These are phyloP conservation scores for Diaporthe australafricana DNA, from an alignment of 2,329 filamentous ascomycete genomes.

Conservation along the genomic window DNA sequence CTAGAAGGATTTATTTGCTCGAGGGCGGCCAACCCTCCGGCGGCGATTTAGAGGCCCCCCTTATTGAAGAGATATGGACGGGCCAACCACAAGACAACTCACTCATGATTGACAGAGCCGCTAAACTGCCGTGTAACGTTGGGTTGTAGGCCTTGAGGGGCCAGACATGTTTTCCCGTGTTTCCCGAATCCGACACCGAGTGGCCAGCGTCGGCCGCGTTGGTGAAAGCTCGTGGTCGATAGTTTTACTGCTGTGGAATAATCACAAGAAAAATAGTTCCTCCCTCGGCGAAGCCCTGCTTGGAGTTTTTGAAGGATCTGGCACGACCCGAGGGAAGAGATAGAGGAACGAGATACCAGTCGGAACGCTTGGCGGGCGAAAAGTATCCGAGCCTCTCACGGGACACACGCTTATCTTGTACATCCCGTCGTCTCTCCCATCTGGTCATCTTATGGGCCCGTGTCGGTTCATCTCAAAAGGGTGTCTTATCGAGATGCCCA, in stretches of 20 bases:
- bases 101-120: constrained; percentile 18
- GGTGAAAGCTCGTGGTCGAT: neutral
- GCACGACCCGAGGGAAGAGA: neutral
- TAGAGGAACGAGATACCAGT: constrained; percentile 7
- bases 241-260: too few relatives aligned
- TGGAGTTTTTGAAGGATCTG: neutral
- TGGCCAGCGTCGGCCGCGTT: neutral
- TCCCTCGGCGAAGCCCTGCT: neutral
- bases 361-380: neutral
- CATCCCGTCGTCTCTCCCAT: neutral
- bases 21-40: neutral
- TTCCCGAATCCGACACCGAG: constrained; percentile 4
- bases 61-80: neutral
- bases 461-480: neutral
- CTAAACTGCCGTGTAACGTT: constrained; percentile 15
- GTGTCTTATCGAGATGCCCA: constrained; percentile 15
- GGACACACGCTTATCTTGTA: constrained; percentile 14
- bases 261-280: too few relatives aligned
- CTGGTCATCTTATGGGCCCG: neutral
- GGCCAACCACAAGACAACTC: constrained; percentile 5
- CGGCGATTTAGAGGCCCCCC: neutral
- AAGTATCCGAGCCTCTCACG: neutral
- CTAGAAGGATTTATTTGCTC: constrained; percentile 26
- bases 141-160: neutral
- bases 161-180: neutral